Base-by-base conservation (phyloP, 2,329 filamentous ascomycete genomes). In the Ceratocystis albifundus region DNA sequence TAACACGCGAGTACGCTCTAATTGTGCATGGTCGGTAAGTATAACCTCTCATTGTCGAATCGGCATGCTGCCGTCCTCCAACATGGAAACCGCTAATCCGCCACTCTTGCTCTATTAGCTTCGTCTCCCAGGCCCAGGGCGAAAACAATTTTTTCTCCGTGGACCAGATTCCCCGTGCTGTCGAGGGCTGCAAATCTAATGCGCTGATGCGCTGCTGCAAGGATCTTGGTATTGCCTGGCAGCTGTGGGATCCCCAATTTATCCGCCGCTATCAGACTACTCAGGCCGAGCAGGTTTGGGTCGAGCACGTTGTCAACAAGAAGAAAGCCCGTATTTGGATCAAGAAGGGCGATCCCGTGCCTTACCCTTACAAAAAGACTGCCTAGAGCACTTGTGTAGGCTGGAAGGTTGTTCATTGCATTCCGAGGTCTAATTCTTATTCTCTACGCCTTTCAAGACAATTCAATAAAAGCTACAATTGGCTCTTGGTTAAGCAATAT, bases 131-230 rank as follows among this genome's bases (percentile, higher is more conserved):
- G 71, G 91, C 94, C 0, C 88, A 94, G 70, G 94, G 94, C 74
- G 94, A 97, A 76, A 93, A 96, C 79, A 85, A 89, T 70, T 99
- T 95, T 77, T 99, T 97, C 78, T 85, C 84, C 71, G 83, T 90
- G 44, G 92, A 96, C 71, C 88, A 88, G 66, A 91, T 99, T 69
- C 91, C 94, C 30, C 96, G 92, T 1, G 92, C 94, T 7, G 92
- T 92, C 68, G 94, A 99, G 77, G 94, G 94, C 65, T 96, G 91
- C 82, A 96, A 96, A 77, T 96, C 91, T 69, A 99, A 99, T 74
- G 94, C 94, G 12, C 81, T 99, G 70, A 95, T 97, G 86, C 89
- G 94, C 67, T 97, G 93, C 82, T 97, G 94, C 80, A 99, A 99
- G 79, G 94, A 99, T 75, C 79, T 99, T 41, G 94, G 94, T 45